Conservation (phyloP, 2,329 filamentous ascomycete species). For the Aspergillus sp. region DNA sequence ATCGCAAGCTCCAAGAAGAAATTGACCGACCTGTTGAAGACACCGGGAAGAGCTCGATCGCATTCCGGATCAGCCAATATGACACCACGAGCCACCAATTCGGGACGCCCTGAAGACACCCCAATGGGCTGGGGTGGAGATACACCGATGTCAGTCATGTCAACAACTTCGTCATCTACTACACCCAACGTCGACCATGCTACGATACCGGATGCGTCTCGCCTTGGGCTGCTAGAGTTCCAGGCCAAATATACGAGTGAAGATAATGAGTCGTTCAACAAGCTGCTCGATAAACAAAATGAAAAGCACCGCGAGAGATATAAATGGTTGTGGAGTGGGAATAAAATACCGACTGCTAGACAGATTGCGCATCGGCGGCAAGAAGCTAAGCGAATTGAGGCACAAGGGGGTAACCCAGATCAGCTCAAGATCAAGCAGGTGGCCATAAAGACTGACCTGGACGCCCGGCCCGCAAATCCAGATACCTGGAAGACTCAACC, state of each 20-base stretch:
- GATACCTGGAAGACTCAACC: constrained; percentile 75
- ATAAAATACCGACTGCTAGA: constrained; percentile 71
- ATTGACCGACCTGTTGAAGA: constrained; percentile 73
- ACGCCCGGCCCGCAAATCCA: constrained; percentile 74
- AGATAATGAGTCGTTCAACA: constrained; percentile 97
- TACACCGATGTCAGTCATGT: constrained; percentile 66
- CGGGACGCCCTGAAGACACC: constrained; percentile 26
- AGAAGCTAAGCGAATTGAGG: constrained; percentile 71
- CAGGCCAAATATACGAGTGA: constrained; percentile 95
- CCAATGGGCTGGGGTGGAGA: constrained; percentile 64
- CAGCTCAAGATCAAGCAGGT: constrained; percentile 59
- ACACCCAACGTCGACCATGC: constrained; percentile 45
- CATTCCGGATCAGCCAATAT: constrained; percentile 33
- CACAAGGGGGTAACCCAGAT: constrained; percentile 60
- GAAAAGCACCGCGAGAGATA: constrained; percentile 80
- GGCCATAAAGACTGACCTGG: constrained; percentile 62
- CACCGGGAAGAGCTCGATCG: constrained; percentile 60
- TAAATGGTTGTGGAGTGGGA: constrained; percentile 83
- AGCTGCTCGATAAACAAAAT: constrained; percentile 87
- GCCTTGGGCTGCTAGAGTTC: constrained; percentile 80
- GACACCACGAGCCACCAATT: constrained; percentile 57
- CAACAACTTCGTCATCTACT: constrained; percentile 36
- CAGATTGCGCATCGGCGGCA: constrained; percentile 58
- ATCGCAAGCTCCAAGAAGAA: constrained; percentile 76
- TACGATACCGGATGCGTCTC: constrained; percentile 63